Base-by-base conservation (phyloP, 176 grass and related monocot species). In the Phyllostachys edulis region DNA sequence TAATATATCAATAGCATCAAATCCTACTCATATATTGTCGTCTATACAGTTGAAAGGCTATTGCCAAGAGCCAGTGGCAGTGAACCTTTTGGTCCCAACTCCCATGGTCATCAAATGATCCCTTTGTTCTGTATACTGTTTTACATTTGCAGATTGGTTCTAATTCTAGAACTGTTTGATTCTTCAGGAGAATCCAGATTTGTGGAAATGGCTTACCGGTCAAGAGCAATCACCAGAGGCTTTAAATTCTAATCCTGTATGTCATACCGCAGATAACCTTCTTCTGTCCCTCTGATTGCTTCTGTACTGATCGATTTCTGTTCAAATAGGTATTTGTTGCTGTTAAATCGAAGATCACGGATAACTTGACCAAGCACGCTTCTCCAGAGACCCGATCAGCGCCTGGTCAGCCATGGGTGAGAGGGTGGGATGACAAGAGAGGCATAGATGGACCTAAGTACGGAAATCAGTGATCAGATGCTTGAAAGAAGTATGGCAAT, bases 401-500 rank as follows among this genome's bases (percentile, higher is more conserved):
- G 15, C 96, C 96, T 71, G 93, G 96, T 63, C 96, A 88, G 45
- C 93, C 91, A 61, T 99, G 93, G 93, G 93, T 99, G 26, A 92
- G 93, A 84, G 93, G 93, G 83, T 96, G 93, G 96, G 93, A 99
- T 76, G 93, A 96, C 87, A 96, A 94, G 89, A 90, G 79, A 82
- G 89, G 90, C 32, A 67, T 81, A 39, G 87, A 84, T 67, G 91
- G 89, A 56, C 89, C 91, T 9, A 97, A 89, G 85, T 96, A 85
- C 17, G 96, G 93, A 67, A 99, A 99, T 69, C 96, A 99, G 83
- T 99, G 89, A 98, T 73, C 57, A 42, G 66, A 24, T 67, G 40
- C 49, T 74, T 84, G 32, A 23, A 51, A 78, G 5, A 79, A 23
- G 12, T 63, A 29, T 46, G 41, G 0, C 5, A 70, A 15, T 32